A percentile compares a stretch with the other conserved stretches of the same genome.
Conservation (phyloP, 495 filamentous ascomycete genomes). For the Tuber brumale region DNA sequence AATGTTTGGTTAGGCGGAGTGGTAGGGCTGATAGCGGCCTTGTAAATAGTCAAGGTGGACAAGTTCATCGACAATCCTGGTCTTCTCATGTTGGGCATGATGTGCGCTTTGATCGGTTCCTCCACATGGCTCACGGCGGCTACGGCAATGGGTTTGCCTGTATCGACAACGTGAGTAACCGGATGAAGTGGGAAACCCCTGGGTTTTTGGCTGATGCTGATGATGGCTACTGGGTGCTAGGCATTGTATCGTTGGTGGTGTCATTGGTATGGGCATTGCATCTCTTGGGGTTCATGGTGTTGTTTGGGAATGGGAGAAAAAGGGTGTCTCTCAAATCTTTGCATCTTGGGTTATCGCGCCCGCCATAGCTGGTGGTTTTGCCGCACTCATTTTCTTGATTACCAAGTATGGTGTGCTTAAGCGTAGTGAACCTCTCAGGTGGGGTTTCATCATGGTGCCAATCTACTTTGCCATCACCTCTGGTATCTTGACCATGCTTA, state of each 20-base stretch:
- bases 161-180: constrained; percentile 52
- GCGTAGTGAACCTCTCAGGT: constrained; percentile 53
- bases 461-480: constrained; percentile 58
- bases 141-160: constrained; percentile 53
- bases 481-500: constrained; percentile 57
- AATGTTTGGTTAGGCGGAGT: background rate
- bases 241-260: constrained; percentile 57
- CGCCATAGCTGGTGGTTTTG: constrained; percentile 53
- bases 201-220: background rate
- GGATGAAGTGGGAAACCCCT: constrained; percentile 4
- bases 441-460: constrained; percentile 54
- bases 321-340: constrained; percentile 54
- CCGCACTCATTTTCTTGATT: constrained; percentile 56
- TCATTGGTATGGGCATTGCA: constrained; percentile 60
- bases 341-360: constrained; percentile 61
- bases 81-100: constrained; percentile 57
- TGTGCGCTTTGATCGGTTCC: constrained; percentile 55
- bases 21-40: background rate
- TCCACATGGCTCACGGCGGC: constrained; percentile 56
- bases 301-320: constrained; percentile 52
- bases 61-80: constrained; percentile 51
- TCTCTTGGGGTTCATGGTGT: constrained; percentile 50
- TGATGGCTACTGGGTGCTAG: constrained; percentile 5
- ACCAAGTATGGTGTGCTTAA: constrained; percentile 60
- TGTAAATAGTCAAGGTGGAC: constrained; percentile 46